A percentile compares a stretch with the other conserved stretches of the same genome.
Evolutionary conservation across 352 stramenopile genomes (phyloP).

Genomic region (Pythium dissotocum): DNA sequence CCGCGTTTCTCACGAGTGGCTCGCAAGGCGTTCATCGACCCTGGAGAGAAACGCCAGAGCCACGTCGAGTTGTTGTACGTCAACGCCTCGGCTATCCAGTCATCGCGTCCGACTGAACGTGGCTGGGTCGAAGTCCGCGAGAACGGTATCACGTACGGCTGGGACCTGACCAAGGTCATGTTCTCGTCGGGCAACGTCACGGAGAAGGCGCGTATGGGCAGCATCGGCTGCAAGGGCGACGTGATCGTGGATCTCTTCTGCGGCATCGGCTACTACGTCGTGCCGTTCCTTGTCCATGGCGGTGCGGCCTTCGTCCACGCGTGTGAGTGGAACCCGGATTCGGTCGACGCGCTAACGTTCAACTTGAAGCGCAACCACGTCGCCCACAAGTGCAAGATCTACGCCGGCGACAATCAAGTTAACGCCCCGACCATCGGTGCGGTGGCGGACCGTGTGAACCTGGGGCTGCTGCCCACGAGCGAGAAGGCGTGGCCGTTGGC

Average conservation of each 20-base stretch:
- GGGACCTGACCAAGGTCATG: conserved; percentile 96
- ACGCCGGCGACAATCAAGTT: conserved; percentile 90
- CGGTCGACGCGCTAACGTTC: conserved; percentile 85
- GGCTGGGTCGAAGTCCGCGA: conserved; percentile 91
- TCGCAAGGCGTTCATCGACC: conserved; percentile 79
- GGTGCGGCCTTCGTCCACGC: conserved; percentile 89
- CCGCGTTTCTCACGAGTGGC: conserved; percentile 71
- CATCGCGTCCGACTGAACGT: conserved; percentile 36
- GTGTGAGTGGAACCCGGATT: conserved; percentile 96
- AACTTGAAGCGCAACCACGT: conserved; percentile 94
- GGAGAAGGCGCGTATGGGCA: conserved; percentile 94
- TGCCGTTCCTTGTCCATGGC: conserved; percentile 93
- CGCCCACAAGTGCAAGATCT: conserved; percentile 64
- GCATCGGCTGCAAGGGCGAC: conserved; percentile 82
- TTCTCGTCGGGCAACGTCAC: conserved; percentile 97
- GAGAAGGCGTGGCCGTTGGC: conserved; percentile 93
- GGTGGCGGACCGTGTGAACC: conserved; percentile 92
- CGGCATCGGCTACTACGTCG: conserved; percentile 98
- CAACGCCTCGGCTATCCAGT: conserved; percentile 40
- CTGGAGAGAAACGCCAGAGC: conserved; percentile 79
- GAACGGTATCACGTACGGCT: conserved; percentile 94
- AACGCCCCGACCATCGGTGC: conserved; percentile 65
- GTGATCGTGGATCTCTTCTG: conserved; percentile 96
- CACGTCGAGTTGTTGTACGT: conserved; percentile 72
- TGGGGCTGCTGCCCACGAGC: conserved; percentile 94